phyloP scores from a whole-genome alignment of 805 yeast species.

The Candida boleticola region DNA sequence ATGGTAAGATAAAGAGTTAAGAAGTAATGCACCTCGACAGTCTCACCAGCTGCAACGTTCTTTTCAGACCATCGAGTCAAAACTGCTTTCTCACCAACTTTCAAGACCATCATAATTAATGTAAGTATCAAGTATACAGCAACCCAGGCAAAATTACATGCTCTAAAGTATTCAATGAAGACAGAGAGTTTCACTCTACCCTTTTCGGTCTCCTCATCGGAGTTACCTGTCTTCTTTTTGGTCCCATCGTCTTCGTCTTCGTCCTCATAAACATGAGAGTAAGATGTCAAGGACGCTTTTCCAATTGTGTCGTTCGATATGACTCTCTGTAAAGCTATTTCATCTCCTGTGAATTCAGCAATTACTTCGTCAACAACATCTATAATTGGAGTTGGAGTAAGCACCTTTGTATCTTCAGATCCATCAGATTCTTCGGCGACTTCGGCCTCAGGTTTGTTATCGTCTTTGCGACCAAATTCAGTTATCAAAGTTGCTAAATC shows the following conservation, averaged over 20 bases:
- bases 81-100: constrained; percentile 24
- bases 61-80: constrained; percentile 37
- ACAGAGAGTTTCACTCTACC: constrained; percentile 30
- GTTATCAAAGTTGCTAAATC: constrained; percentile 30
- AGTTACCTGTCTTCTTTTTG: constrained; percentile 35
- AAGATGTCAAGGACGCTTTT: constrained; percentile 31
- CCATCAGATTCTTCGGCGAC: constrained; percentile 16
- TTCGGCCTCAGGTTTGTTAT: constrained; percentile 10
- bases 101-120: constrained; percentile 16
- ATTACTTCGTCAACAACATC: constrained; percentile 12
- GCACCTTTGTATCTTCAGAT: constrained; percentile 14
- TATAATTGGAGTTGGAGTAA: constrained; percentile 16
- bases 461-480: constrained; percentile 28
- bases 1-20: constrained; percentile 24
- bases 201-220: constrained; percentile 15
- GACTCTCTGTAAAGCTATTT: constrained; percentile 15
- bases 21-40: constrained; percentile 22
- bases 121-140: constrained; percentile 22
- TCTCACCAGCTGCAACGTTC: constrained; percentile 22
- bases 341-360: constrained; percentile 13
- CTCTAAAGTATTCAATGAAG: constrained; percentile 27
- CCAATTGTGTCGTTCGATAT: constrained; percentile 17
- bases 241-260: constrained; percentile 23
- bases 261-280: constrained; percentile 28
- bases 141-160: constrained; percentile 29